Evolutionary conservation across 768 basidiomycete genomes (phyloP).

Genomic region (Rhizopogon roseolus): DNA sequence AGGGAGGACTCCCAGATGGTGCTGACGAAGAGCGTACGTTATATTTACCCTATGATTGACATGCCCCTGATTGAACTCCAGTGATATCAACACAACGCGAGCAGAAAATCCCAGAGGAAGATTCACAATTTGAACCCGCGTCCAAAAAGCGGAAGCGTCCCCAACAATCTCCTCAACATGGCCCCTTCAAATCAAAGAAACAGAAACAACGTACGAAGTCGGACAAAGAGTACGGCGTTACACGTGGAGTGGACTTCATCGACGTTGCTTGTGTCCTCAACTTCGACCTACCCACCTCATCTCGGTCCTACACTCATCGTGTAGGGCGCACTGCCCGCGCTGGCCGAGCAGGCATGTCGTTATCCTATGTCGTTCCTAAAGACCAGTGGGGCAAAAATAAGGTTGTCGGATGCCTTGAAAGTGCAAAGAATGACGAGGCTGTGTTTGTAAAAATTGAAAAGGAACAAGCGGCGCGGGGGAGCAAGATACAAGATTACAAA

Average conservation of each 20-base stretch:
- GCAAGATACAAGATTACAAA: constrained; percentile 76
- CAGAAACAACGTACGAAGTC: constrained; percentile 47
- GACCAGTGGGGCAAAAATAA: constrained; percentile 71
- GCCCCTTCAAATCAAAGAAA: constrained; percentile 29
- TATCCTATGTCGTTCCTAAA: constrained; percentile 80
- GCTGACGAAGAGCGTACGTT: constrained; percentile 28
- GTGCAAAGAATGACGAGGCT: constrained; percentile 70
- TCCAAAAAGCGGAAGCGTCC: constrained; percentile 58
- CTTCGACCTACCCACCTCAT: constrained; percentile 91
- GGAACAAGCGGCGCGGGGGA: constrained; percentile 58
- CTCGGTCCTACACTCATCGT: constrained; percentile 89
- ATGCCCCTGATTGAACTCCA: constrained; percentile 20
- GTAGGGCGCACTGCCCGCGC: constrained; percentile 97
- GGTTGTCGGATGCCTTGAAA: constrained; percentile 63
- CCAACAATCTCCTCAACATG: constrained; percentile 32
- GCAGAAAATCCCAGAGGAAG: constrained; percentile 11
- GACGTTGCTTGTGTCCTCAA: constrained; percentile 97
- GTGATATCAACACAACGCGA: constrained; percentile 54
- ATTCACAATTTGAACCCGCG: constrained; percentile 15
- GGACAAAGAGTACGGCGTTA: constrained; percentile 88
- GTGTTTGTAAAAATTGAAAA: constrained; percentile 60
- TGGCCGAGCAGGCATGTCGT: constrained; percentile 85
- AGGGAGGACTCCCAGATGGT: constrained; percentile 6
- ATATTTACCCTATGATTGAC: constrained; percentile 6
- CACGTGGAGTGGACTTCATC: constrained; percentile 94